Evolutionary conservation across 371 early-diverging fungal species (phyloP).

Genomic region (Saksenaea vasiformis): DNA sequence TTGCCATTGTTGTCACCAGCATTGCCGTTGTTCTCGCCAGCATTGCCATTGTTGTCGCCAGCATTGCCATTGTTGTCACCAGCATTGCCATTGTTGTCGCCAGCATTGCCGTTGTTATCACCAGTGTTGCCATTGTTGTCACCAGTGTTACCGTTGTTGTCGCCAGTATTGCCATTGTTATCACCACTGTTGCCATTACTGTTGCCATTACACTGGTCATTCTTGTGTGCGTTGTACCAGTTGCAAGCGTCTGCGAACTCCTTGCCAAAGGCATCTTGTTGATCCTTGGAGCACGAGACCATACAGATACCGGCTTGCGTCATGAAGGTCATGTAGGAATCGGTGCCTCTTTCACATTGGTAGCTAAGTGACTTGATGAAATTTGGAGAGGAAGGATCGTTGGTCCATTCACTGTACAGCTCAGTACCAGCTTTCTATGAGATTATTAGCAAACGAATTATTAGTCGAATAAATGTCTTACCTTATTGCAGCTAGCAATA

Average conservation of each 20-base stretch:
- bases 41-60: too few relatives aligned
- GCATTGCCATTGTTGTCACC: too few relatives aligned
- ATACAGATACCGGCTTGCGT: constrained; percentile 40
- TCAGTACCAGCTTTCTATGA: constrained; percentile 12
- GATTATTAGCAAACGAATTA: neutral
- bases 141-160: too few relatives aligned
- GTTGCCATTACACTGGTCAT: constrained; percentile 9
- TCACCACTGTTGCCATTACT: too few relatives aligned
- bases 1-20: too few relatives aligned
- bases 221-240: constrained; percentile 25
- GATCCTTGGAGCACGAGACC: constrained; percentile 24
- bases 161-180: too few relatives aligned
- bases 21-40: too few relatives aligned
- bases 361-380: constrained; percentile 30
- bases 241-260: constrained; percentile 26
- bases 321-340: constrained; percentile 32
- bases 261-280: constrained; percentile 8
- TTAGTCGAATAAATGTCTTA: constrained; percentile 11
- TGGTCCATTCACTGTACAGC: constrained; percentile 18
- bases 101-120: too few relatives aligned
- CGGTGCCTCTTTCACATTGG: constrained; percentile 24
- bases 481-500: constrained; percentile 33
- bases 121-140: too few relatives aligned
- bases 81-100: too few relatives aligned
- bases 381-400: constrained; percentile 28